Conservation (phyloP, 805 yeast genomes). For the Wickerhamiella kazuoi region DNA sequence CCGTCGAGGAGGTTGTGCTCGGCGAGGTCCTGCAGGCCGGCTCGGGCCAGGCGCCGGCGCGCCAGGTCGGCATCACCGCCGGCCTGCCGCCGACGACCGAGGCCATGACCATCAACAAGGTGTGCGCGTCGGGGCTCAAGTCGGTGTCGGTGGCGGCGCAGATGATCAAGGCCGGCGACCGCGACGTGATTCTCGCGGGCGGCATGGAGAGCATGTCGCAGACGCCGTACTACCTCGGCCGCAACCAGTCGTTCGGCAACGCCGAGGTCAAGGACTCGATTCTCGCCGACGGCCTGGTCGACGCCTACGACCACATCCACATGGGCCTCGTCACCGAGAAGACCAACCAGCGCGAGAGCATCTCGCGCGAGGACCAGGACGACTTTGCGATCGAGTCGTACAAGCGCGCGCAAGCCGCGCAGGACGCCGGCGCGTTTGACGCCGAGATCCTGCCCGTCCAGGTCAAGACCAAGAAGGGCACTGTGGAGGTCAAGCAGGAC, state of each 20-base stretch:
- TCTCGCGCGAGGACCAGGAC: constrained; percentile 76
- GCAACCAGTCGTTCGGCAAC: constrained; percentile 42
- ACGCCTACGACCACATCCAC: constrained; percentile 66
- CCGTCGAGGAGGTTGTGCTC: constrained; percentile 73
- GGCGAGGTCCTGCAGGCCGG: constrained; percentile 87
- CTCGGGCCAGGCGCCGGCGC: constrained; percentile 91
- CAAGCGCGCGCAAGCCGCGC: constrained; percentile 60
- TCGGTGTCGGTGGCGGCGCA: constrained; percentile 77
- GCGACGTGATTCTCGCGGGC: constrained; percentile 80
- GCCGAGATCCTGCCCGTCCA: constrained; percentile 70
- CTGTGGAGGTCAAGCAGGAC: constrained; percentile 46
- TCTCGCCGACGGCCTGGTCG: constrained; percentile 71
- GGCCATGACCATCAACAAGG: constrained; percentile 84
- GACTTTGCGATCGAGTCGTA: constrained; percentile 65
- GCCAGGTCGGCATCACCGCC: constrained; percentile 82
- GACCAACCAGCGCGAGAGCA: constrained; percentile 60
- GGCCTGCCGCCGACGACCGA: constrained; percentile 68
- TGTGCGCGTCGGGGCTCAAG: constrained; percentile 90
- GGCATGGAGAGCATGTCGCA: constrained; percentile 96
- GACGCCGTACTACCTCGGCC: constrained; percentile 72
- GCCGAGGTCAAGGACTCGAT: constrained; percentile 38
- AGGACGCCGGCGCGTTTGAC: constrained; percentile 52
- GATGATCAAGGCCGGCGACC: constrained; percentile 63
- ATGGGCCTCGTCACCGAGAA: constrained; percentile 96
- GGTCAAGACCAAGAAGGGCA: constrained; percentile 53